Conservation (phyloP, 2,329 filamentous ascomycete species). For the Pseudocercospora fuligena region DNA sequence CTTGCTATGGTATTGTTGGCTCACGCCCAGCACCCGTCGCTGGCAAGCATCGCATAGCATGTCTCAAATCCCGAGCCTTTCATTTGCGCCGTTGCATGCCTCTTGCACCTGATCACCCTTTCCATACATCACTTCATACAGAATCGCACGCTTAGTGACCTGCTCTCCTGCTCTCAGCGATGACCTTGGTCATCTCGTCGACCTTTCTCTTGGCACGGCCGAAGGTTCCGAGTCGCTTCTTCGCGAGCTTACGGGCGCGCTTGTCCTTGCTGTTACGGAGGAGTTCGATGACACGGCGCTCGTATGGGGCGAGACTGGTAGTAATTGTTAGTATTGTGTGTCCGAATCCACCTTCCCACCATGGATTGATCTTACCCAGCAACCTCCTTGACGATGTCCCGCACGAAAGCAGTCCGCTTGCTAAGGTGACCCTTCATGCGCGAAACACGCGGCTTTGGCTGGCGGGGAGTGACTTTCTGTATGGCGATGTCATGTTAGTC, state of each 20-base stretch:
- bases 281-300: slow-evolving; percentile 98
- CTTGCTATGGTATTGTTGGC: slow-evolving; percentile 14
- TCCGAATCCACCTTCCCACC: slow-evolving; percentile 1
- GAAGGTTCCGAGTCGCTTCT: slow-evolving; percentile 99
- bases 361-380: slow-evolving; percentile 66
- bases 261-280: slow-evolving; percentile 99
- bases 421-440: slow-evolving; percentile 93
- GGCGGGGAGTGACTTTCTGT: slow-evolving; percentile 58
- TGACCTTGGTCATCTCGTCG: slow-evolving; percentile 97
- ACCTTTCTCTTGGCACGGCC: slow-evolving; percentile 99
- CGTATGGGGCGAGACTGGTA: slow-evolving; percentile 61
- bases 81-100: slow-evolving; percentile 29
- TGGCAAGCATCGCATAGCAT: slow-evolving; percentile 18
- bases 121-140: slow-evolving; percentile 20
- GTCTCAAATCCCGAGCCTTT: slow-evolving; percentile 20
- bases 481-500: slow-evolving; percentile 31
- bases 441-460: slow-evolving; percentile 55
- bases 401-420: slow-evolving; percentile 96
- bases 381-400: slow-evolving; percentile 98
- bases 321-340: slow-evolving; percentile 25
- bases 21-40: slow-evolving; percentile 11
- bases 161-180: slow-evolving; percentile 88
- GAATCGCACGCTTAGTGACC: slow-evolving; percentile 61
- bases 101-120: slow-evolving; percentile 21
- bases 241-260: slow-evolving; percentile 97